These are phyloP conservation scores for Akanthomyces muscarius DNA, from an alignment of 2,329 filamentous ascomycete genomes.

Conservation along the genomic window DNA sequence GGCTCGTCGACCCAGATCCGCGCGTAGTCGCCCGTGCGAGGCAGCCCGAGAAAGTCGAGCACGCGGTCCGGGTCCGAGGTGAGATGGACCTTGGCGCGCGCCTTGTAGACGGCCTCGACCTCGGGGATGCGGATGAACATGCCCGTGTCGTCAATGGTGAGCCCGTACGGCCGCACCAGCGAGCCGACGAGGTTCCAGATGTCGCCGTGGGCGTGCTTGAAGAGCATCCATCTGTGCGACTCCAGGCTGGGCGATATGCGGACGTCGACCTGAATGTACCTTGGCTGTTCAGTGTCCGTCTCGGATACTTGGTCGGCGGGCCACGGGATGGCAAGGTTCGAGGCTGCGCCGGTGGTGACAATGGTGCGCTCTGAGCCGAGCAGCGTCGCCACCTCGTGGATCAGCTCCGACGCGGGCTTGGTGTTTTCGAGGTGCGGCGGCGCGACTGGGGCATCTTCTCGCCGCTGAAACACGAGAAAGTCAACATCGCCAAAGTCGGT, in stretches of 20 bases:
- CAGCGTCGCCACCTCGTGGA: conserved; percentile 29
- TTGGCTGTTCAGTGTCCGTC: background rate
- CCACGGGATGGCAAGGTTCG: conserved; percentile 55
- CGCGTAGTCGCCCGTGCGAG: conserved; percentile 27
- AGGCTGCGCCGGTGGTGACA: conserved; percentile 25
- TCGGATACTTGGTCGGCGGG: conserved; percentile 29
- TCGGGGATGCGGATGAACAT: conserved; percentile 64
- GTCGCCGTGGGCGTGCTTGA: conserved; percentile 70
- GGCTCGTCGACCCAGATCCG: conserved; percentile 43
- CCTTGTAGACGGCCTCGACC: conserved; percentile 57
- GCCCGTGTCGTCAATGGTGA: conserved; percentile 61
- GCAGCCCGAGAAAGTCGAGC: conserved; percentile 61
- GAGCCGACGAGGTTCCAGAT: conserved; percentile 61
- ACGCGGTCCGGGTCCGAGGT: conserved; percentile 52
- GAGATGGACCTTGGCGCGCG: conserved; percentile 56
- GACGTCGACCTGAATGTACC: conserved; percentile 68
- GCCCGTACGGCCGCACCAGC: conserved; percentile 59
- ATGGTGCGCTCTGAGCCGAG: conserved; percentile 45
- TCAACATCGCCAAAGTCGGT: conserved; percentile 69
- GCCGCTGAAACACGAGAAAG: conserved; percentile 51
- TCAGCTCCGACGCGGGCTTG: conserved; percentile 19
- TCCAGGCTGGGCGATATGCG: conserved; percentile 44
- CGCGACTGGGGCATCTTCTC: conserved; percentile 18
- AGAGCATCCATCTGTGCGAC: conserved; percentile 58
- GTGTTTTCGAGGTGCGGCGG: background rate